Percentiles rank a stretch among this genome's conserved stretches.
phyloP scores from a whole-genome alignment of 148 eudicot species.

The Dysphania ambrosioides region DNA sequence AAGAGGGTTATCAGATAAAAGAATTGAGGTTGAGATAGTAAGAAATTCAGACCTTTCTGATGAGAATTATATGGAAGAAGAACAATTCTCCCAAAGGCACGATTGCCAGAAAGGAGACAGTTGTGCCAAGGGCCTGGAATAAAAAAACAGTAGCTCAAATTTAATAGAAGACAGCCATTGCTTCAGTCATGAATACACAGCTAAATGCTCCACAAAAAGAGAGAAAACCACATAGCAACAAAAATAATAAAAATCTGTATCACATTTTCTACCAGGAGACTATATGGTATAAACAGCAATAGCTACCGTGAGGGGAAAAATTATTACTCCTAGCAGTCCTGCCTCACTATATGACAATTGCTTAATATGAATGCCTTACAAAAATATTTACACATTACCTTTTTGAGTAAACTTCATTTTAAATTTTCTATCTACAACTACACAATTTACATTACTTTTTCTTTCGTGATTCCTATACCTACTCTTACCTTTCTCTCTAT shows the following conservation, averaged over 20 bases:
- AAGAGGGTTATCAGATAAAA: neutral
- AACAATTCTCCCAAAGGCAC: constrained; percentile 86
- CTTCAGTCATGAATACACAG: constrained; percentile 1
- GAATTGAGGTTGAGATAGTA: neutral
- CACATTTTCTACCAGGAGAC: neutral
- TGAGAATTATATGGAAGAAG: constrained; percentile 89
- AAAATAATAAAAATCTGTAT: neutral
- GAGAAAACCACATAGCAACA: neutral
- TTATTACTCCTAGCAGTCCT: neutral
- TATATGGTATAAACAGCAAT: neutral
- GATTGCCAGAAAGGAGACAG: constrained; percentile 71
- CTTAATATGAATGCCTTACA: too few relatives aligned
- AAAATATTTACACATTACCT: too few relatives aligned
- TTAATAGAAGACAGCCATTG: neutral
- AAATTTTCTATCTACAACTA: neutral
- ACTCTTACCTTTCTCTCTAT: neutral
- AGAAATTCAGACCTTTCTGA: constrained; percentile 59
- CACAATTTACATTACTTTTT: neutral
- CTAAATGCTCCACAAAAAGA: too few relatives aligned
- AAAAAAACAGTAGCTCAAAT: constrained; percentile 8
- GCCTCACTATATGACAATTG: too few relatives aligned
- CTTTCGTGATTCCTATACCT: neutral
- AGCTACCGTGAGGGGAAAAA: neutral
- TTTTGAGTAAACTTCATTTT: neutral
- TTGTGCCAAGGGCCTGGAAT: constrained; percentile 73